Base-by-base conservation (phyloP, 257 asterid genomes). In the Ballota nigra region DNA sequence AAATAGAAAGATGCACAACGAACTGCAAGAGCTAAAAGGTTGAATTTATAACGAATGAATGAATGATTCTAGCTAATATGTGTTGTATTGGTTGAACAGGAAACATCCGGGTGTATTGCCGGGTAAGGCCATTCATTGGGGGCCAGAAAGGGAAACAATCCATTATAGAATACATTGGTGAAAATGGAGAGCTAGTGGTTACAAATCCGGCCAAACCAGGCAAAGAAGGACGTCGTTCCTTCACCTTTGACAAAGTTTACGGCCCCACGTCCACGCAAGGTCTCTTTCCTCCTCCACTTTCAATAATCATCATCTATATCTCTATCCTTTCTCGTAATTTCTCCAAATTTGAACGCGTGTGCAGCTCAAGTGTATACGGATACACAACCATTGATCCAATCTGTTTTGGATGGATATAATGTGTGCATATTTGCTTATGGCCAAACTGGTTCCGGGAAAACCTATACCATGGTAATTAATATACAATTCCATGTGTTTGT, bases 381-480 rank as follows among this genome's bases (percentile, higher is more conserved):
- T 78, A 90, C 87, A 59, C 89, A 90, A 74, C 96, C 96, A n/a
- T 71, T 95, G 62, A 77, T 92, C 77, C 98, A 87, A 77, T 95
- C 99, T 40, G 99, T 92, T 81, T 80, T 95, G 77, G 99, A 95
- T 83, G 99, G 99, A 81, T 95, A 80, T 71, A 95, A 85, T 53
- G 97, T 90, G 3, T 95, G 99, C 18, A 95, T 95, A 57, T 92
- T 95, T 71, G 99, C 98, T 9, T 95, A 92, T 52, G 99, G 99
- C 23, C 99, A 95, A 78, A 95, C 98, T 67, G 99, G 99, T 74
- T 95, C 99, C 0, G 99, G 99, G 20, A 95, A 95, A 78, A 92
- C 98, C 49, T 88, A 92, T 63, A 95, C 99, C 0, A 95, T 95
- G 99, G 99, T 95, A 86, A 22, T 79, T 1, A 26, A 26, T 26